These are phyloP conservation scores for Hydnomerulius pinastri DNA, from an alignment of 768 basidiomycete genomes.

Conservation along the genomic window DNA sequence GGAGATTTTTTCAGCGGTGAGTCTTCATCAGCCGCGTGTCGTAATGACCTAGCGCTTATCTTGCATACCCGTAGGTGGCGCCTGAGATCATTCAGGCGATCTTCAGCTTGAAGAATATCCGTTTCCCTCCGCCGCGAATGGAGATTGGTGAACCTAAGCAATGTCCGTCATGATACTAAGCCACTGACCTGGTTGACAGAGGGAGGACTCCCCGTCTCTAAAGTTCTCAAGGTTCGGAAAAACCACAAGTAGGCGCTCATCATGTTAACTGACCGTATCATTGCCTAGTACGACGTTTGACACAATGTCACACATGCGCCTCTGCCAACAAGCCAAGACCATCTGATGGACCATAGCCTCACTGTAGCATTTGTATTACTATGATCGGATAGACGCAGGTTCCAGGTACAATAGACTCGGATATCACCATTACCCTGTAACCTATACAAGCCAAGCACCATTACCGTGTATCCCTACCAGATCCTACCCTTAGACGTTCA, in stretches of 20 bases:
- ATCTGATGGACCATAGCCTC: not conserved
- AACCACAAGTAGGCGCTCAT: not conserved
- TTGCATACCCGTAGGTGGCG: constrained; percentile 35
- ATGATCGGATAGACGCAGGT: not conserved
- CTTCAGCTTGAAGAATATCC: constrained; percentile 43
- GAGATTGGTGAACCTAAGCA: constrained; percentile 10
- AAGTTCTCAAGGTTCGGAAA: constrained; percentile 18
- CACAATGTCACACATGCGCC: constrained; percentile 23
- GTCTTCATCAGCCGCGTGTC: not conserved
- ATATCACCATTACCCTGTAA: not conserved
- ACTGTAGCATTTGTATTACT: not conserved
- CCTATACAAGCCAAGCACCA: no score
- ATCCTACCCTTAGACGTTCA: no score
- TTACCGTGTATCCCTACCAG: no score
- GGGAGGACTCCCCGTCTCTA: constrained; percentile 17
- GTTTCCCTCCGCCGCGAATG: constrained; percentile 4
- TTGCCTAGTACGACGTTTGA: constrained; percentile 19
- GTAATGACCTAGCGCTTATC: constrained; percentile 17
- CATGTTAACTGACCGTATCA: not conserved
- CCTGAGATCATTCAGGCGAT: constrained; percentile 46
- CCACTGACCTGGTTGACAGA: constrained; percentile 1
- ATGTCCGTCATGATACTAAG: constrained; percentile 1
- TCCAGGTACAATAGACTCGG: no score
- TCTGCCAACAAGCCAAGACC: not conserved
- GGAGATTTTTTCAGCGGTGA: constrained; percentile 25